These are phyloP conservation scores for Hyphodiscus hymeniophilus DNA, from an alignment of 495 filamentous ascomycete genomes.

Conservation along the genomic window DNA sequence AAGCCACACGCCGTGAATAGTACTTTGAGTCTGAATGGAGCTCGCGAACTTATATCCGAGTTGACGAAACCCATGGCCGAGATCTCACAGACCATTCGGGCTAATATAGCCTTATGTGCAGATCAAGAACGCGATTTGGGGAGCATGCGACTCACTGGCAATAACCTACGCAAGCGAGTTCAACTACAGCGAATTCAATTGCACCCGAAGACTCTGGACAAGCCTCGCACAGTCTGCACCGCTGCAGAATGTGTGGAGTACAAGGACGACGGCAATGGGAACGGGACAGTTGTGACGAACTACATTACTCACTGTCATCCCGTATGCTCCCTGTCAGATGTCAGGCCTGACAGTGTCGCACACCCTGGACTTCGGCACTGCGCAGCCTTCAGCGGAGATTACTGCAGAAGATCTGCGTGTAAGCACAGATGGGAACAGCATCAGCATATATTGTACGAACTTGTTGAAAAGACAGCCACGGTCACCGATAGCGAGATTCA, in stretches of 20 bases:
- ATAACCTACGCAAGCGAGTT: constrained; percentile 1
- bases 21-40: constrained; percentile 32
- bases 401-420: too few species aligned
- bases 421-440: too few species aligned
- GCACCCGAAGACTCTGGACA: too few species aligned
- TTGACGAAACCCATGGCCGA: constrained; percentile 31
- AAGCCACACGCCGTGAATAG: constrained; percentile 28
- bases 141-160: constrained; percentile 13
- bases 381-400: too few species aligned
- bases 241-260: constrained; percentile 6
- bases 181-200: too few species aligned
- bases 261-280: constrained; percentile 14
- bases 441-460: constrained; percentile 25
- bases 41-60: constrained; percentile 26
- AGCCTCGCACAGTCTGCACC: constrained; percentile 16
- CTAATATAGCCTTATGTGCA: constrained; percentile 25
- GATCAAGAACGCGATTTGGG: constrained; percentile 5
- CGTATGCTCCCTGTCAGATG: constrained; percentile 17
- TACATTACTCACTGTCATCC: constrained; percentile 20
- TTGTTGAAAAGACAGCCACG: constrained; percentile 16
- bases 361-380: too few species aligned
- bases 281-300: constrained; percentile 3
- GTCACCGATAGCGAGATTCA: constrained; percentile 21
- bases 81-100: constrained; percentile 28
- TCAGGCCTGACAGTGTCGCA: constrained; percentile 5